Evolutionary conservation across 2,329 filamentous ascomycete genomes (phyloP).

Genomic region (Aspergillus brunneoviolaceus): DNA sequence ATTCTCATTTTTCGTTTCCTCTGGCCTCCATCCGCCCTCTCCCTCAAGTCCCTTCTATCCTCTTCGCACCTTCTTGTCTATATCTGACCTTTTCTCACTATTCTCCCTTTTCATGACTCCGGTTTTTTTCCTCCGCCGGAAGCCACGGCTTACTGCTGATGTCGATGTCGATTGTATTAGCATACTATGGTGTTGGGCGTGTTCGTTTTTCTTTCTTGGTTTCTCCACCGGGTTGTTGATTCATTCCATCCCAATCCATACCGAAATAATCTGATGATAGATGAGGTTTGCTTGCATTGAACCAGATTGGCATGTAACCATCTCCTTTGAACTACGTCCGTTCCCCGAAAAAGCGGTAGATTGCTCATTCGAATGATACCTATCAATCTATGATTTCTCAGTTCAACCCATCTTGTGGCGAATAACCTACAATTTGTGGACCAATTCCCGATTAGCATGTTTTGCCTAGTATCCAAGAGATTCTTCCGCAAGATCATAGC

Average conservation of each 20-base stretch:
- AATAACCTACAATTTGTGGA: too few relatives aligned
- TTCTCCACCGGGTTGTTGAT: neutral
- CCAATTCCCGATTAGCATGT: too few relatives aligned
- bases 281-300: neutral
- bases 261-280: neutral
- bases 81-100: neutral
- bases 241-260: neutral
- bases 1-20: constrained; percentile 17
- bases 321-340: too few relatives aligned
- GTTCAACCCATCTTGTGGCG: too few relatives aligned
- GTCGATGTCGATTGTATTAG: constrained; percentile 14
- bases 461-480: too few relatives aligned
- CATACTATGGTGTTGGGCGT: constrained; percentile 23
- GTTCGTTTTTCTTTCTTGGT: neutral
- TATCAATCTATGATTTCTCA: too few relatives aligned
- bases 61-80: constrained; percentile 9
- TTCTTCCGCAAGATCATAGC: too few relatives aligned
- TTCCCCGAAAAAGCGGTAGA: too few relatives aligned
- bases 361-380: too few relatives aligned
- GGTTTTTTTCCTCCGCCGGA: neutral
- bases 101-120: neutral
- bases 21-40: constrained; percentile 23
- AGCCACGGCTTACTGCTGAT: constrained; percentile 4
- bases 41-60: constrained; percentile 12
- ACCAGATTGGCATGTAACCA: neutral